Evolutionary conservation across 768 basidiomycete genomes (phyloP).

Genomic region (Tylopilus sp.): DNA sequence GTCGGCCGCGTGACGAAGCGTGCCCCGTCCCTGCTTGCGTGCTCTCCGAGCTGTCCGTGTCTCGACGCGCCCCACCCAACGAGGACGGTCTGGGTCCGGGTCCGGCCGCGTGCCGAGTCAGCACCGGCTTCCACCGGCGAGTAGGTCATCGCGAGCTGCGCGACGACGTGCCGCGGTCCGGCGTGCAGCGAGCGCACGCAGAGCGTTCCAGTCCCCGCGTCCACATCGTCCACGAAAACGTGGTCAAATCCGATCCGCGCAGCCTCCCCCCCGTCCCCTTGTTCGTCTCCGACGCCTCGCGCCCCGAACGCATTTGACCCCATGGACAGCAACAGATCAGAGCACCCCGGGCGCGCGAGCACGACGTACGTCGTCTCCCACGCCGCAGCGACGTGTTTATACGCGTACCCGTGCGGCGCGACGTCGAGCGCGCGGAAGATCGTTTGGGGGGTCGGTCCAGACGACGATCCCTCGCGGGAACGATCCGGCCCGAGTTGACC

Average conservation of each 20-base stretch:
- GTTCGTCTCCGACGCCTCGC: conserved; percentile 51
- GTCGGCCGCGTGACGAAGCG: conserved; percentile 21
- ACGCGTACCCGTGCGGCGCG: conserved; percentile 38
- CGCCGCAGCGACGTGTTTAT: conserved; percentile 54
- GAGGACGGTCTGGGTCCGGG: conserved; percentile 32
- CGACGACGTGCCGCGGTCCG: conserved; percentile 73
- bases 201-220: conserved; percentile 14
- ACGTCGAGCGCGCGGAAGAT: conserved; percentile 51
- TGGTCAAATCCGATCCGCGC: conserved; percentile 11
- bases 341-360: conserved; percentile 39
- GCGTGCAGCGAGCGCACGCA: conserved; percentile 47
- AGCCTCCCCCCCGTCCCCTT: background rate
- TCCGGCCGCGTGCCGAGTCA: conserved; percentile 2
- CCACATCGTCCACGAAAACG: conserved; percentile 31
- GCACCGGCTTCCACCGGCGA: conserved; percentile 23
- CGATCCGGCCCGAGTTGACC: conserved; percentile 67
- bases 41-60: conserved; percentile 77
- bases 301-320: conserved; percentile 86
- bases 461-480: conserved; percentile 1
- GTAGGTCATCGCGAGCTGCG: conserved; percentile 33
- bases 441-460: no score
- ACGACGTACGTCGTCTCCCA: conserved; percentile 88
- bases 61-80: conserved; percentile 83
- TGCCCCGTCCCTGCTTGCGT: conserved; percentile 5
- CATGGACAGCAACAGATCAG: conserved; percentile 68